Base-by-base conservation (phyloP, 2,329 filamentous ascomycete species). In the Gremmenia infestans region DNA sequence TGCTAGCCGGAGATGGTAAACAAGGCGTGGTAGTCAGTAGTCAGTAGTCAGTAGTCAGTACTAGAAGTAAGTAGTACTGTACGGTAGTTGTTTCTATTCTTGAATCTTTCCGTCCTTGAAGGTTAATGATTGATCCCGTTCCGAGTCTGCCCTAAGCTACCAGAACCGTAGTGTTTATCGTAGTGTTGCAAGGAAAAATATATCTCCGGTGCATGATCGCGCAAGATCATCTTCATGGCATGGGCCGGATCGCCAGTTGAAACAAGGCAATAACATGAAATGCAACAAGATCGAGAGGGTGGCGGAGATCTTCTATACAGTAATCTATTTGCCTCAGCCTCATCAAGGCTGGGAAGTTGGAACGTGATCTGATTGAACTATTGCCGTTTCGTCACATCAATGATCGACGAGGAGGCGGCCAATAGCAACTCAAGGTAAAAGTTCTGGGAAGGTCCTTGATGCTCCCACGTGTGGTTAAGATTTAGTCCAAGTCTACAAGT, bases 231-330 rank as follows among this genome's bases (percentile, higher is more conserved):
- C 11, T 6, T 8, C 28, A 32, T 52, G 52, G 58, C 8, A 45
- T 14, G 45, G 57, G 57, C 51, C 53, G 55, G 55, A 58, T 61
- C 54, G 50, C 9, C 59, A 50, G 36, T 59, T 51, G 60, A 59
- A 62, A 60, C 58, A 22, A 22, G 19, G 19, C 19, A 50, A 50
- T 25, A 25, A 1, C 15, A 43, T 46, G 48, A 51, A 55, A 46
- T 48, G 23, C 36, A 17, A 32, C 28, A 32, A 32, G 28, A 32
- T 32, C 8, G 28, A 32, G 28, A 32, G 7, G 3, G 45, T 25
- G 48, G 42, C 48, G 49, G 22, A 55, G 48, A 51, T 55, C 48
- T 28, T 25, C 43, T 19, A 46, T 50, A 39, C 28, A 50, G 8
- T 32, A 32, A 28, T 25, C 43, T 25, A 47, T 48, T n/a, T 36